These are phyloP conservation scores for Tylopilus rubrobrunneus DNA, from an alignment of 768 basidiomycete species.

Conservation along the genomic window DNA sequence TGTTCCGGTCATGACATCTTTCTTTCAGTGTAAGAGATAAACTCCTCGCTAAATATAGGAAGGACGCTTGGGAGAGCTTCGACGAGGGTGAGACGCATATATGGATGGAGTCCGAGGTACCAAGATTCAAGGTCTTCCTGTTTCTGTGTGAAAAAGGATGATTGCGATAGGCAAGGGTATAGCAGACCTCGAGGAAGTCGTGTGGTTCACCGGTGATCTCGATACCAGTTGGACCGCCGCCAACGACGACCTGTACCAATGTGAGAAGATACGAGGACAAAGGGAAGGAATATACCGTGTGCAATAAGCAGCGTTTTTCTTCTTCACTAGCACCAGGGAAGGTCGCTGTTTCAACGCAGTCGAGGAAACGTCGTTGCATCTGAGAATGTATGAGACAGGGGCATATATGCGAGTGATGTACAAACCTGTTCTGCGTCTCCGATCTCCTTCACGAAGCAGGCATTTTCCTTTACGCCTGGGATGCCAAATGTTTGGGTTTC, in stretches of 20 bases:
- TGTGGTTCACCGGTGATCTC: constrained; percentile 87
- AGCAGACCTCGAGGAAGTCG: constrained; percentile 72
- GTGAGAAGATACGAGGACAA: neutral
- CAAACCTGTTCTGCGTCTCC: constrained; percentile 85
- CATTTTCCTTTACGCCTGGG: constrained; percentile 89
- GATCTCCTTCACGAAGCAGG: constrained; percentile 99
- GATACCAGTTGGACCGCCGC: constrained; percentile 95
- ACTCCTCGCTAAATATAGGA: constrained; percentile 89
- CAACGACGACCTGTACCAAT: constrained; percentile 66
- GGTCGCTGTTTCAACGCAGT: constrained; percentile 91
- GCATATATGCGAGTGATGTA: neutral
- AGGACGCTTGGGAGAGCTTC: constrained; percentile 96
- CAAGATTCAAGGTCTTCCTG: constrained; percentile 81
- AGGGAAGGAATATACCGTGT: constrained; percentile 59
- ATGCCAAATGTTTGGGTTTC: constrained; percentile 96
- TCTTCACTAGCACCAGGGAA: constrained; percentile 85
- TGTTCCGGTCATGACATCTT: constrained; percentile 96
- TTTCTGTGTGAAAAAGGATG: neutral
- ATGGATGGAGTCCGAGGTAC: constrained; percentile 92
- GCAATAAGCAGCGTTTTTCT: constrained; percentile 86
- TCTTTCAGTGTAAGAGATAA: constrained; percentile 90
- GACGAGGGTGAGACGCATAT: constrained; percentile 88
- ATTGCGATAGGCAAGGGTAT: neutral
- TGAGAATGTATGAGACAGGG: constrained; percentile 23
- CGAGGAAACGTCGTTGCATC: constrained; percentile 83